Evolutionary conservation across 305 asterid species (phyloP).

Genomic region (Fraxinus xanthoxyloides): DNA sequence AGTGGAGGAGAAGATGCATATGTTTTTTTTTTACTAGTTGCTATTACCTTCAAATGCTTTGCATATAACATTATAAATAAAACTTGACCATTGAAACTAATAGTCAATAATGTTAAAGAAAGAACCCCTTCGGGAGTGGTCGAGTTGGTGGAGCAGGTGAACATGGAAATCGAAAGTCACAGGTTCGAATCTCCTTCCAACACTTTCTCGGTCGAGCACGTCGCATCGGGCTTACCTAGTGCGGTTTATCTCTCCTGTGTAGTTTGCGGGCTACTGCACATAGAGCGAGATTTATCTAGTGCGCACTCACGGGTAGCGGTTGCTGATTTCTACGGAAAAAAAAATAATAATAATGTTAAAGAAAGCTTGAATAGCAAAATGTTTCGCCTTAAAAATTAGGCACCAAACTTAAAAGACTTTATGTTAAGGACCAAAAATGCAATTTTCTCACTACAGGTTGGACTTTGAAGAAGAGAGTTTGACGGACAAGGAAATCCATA

Average conservation of each 20-base stretch:
- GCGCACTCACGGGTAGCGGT: too few species aligned
- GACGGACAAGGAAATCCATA: not conserved
- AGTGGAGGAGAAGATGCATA: not conserved
- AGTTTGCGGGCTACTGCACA: too few species aligned
- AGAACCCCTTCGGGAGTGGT: too few species aligned
- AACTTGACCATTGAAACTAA: not conserved
- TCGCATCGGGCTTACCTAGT: too few species aligned
- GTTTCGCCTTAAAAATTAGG: not conserved
- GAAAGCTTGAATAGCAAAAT: not conserved
- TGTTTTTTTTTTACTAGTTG: not conserved
- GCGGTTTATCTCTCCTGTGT: too few species aligned
- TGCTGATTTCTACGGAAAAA: too few species aligned
- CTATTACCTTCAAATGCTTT: not conserved
- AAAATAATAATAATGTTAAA: not conserved
- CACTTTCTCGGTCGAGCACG: too few species aligned
- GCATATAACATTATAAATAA: not conserved
- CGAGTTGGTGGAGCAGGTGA: too few species aligned
- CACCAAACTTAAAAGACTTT: not conserved
- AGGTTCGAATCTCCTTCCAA: too few species aligned
- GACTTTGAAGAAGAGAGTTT: not conserved
- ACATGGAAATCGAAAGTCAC: too few species aligned
- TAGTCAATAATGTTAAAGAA: too few species aligned
- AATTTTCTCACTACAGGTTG: not conserved
- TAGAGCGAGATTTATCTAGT: too few species aligned
- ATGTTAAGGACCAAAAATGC: not conserved